Base-by-base conservation (phyloP, 73 alveolate species). In the Effrenium voratum region DNA sequence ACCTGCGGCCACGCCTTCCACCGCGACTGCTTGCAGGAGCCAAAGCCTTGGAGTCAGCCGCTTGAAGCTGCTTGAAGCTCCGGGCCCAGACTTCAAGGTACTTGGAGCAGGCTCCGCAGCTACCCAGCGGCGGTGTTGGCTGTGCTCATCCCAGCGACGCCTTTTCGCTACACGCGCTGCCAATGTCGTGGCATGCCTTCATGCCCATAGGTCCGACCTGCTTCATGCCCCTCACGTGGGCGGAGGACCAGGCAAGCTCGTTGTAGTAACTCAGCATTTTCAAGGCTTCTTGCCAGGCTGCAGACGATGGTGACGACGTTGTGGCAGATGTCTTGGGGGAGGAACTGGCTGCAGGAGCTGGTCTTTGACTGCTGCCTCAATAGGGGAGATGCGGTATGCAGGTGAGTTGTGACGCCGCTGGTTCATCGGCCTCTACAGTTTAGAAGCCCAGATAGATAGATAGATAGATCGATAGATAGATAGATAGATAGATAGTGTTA, bases 111-210 rank as follows among this genome's bases (percentile, higher is more conserved):
- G 98, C 98, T 32, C 98, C 98, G 13, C 91, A 91, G 45, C 91
- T 91, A 1, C 91, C 98, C n/a, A 91, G 98, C 24, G 98, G 91
- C 28, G 93, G 93, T 30, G 93, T 93, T 52, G 98, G 98, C 0
- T 93, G 98, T 49, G 72, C 49, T 57, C 49, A 81, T 28, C 92
- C 41, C 3, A 22, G 34, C 34, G 5, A 60, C 30, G 40, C 38
- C 79, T 66, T n/a, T 8, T 24, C 44, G 0, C n/a, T 8, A 5
- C 30, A 40, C 34, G n/a, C 26, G 12, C 22, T 24, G 43, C 22
- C n/a, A 28, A 66, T 66, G 36, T 63, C 40, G 8, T 5, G 79
- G 41, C 79, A 10, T 66, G 79, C 79, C 1, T 44, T 43, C 52
- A 6, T 41, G 81, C 3, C 47, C 50, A 50, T 2, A 88, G 96